phyloP scores from a whole-genome alignment of 441 rosid species.

The Breynia disticha region DNA sequence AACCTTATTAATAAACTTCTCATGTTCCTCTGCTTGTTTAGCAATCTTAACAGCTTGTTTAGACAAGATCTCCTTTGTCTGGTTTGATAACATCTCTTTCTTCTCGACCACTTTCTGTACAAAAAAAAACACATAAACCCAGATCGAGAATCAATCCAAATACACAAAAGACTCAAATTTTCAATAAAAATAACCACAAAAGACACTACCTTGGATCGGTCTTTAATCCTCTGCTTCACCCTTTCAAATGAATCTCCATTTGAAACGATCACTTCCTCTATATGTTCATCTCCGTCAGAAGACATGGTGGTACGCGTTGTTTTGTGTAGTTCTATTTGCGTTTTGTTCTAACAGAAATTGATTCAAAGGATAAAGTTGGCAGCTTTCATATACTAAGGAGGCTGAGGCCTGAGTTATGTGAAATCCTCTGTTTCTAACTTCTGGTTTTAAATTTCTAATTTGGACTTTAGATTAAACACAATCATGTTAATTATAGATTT shows the following conservation, averaged over 20 bases:
- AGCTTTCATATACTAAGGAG: too few species aligned
- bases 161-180: not conserved
- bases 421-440: too few species aligned
- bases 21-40: slow-evolving; percentile 89
- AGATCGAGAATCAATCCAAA: slow-evolving; percentile 12
- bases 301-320: not conserved
- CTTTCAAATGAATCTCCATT: slow-evolving; percentile 15
- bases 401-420: too few species aligned
- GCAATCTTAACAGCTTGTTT: slow-evolving; percentile 92
- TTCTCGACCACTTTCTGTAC: slow-evolving; percentile 64
- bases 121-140: slow-evolving; percentile 9
- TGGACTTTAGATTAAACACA: too few species aligned
- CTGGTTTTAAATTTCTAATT: too few species aligned
- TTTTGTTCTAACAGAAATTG: too few species aligned
- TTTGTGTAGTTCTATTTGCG: too few species aligned
- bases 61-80: slow-evolving; percentile 71
- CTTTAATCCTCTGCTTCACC: slow-evolving; percentile 42
- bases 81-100: slow-evolving; percentile 65
- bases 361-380: too few species aligned
- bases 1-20: slow-evolving; percentile 75
- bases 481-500: too few species aligned
- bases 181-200: not conserved
- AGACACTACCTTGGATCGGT: slow-evolving; percentile 53
- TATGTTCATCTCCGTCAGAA: not conserved
- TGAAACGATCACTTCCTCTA: not conserved